Evolutionary conservation across 257 asterid species (phyloP), one percentile per base, ranked within the genome.

Genomic region (Primulina tabacum): DNA sequence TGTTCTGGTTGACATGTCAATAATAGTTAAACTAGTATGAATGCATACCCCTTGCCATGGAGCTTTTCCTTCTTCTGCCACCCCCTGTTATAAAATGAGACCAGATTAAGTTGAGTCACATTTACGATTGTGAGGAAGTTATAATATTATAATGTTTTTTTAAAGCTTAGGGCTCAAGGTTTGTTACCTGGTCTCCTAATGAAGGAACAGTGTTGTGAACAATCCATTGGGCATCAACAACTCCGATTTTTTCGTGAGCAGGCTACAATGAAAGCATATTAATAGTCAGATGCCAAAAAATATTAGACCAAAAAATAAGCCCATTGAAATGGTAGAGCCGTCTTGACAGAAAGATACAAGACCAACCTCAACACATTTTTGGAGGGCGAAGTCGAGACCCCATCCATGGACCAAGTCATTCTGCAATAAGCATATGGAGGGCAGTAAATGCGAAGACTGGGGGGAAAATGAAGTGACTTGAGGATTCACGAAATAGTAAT

Each of bases 341-440:
- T n/a, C 0, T 1, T 66, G 10, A 64, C 34, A 61, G 14, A 28
- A 3, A 55, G 30, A 28, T 50, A 50, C 18, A 37, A 9, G 50
- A 71, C 81, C 65, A 32, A 92, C 98, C 93, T 88, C 88, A 53
- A 90, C 95, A 10, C 98, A 92, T 65, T 71, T 83, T 75, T 79
- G 96, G 73, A 92, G 89, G 33, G 95, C 95, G 6, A 90, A 81
- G 80, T 92, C 98, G 16, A 92, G 91, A 47, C 98, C 98, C 98
- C 97, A 92, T 67, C 98, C 98, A 29, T 92, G 98, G 34, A 92
- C 90, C 77, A 92, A 79, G 82, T 92, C 98, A 65, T 92, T 92
- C 98, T 92, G 71, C 81, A 82, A 65, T 43, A 68, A 64, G 56
- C 69, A 21, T 64, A 30, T 71, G 28, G 69, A 47, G 55, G n/a